phyloP scores from a whole-genome alignment of 257 asterid genomes.

The Mitragyna speciosa region DNA sequence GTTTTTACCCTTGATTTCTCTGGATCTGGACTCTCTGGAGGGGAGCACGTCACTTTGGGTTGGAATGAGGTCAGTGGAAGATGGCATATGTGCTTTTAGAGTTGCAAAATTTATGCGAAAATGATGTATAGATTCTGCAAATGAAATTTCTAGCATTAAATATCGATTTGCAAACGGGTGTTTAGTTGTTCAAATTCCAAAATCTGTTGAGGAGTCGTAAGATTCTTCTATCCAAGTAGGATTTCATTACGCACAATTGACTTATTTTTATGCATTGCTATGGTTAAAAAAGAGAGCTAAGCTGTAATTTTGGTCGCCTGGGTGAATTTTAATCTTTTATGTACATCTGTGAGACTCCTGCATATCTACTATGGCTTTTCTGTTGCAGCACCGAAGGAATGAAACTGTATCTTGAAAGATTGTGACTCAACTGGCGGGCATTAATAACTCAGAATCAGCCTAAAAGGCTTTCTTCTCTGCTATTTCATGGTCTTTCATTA shows the following conservation, averaged over 20 bases:
- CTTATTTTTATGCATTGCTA: not conserved
- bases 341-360: not conserved
- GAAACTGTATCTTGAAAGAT: not conserved
- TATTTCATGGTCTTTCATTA: not conserved
- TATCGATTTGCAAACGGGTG: not conserved
- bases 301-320: not conserved
- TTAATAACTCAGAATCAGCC: not conserved
- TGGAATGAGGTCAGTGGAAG: conserved; percentile 83
- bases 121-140: not conserved
- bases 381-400: not conserved
- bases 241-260: not conserved
- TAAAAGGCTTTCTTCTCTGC: not conserved
- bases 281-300: not conserved
- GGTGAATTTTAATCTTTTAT: not conserved
- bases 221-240: not conserved
- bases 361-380: not conserved
- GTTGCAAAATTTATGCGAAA: not conserved
- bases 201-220: not conserved
- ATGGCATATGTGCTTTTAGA: not conserved
- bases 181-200: not conserved
- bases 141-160: not conserved
- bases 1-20: conserved; percentile 92
- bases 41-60: conserved; percentile 88
- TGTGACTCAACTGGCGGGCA: not conserved
- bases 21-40: conserved; percentile 97